A percentile compares a stretch with the other conserved stretches of the same genome.
These are phyloP conservation scores for Pelargonium exstipulatum DNA, from an alignment of 441 rosid genomes.

Conservation along the genomic window DNA sequence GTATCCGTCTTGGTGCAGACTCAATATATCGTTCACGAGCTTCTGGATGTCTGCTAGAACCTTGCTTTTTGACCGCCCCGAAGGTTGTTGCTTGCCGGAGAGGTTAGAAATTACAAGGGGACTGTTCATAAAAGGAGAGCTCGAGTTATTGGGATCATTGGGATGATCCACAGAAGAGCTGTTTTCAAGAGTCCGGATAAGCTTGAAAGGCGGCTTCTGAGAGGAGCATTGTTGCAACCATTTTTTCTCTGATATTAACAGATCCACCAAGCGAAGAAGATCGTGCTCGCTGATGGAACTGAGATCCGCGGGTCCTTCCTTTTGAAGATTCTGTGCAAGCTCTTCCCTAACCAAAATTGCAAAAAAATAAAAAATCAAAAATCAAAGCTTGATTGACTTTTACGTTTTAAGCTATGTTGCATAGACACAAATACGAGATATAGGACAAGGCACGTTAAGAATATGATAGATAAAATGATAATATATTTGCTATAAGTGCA, in stretches of 20 bases:
- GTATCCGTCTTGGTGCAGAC: too few species aligned
- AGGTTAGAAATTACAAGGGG: neutral
- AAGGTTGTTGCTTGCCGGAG: too few species aligned
- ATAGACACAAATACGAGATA: neutral
- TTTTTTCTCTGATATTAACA: slow-evolving; percentile 50
- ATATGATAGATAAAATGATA: too few species aligned
- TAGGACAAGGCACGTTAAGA: too few species aligned
- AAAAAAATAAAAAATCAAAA: neutral
- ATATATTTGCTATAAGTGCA: too few species aligned
- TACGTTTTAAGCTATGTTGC: neutral
- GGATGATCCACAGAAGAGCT: slow-evolving; percentile 23
- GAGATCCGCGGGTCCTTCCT: slow-evolving; percentile 52
- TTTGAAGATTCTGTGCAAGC: slow-evolving; percentile 49
- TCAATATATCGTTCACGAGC: too few species aligned
- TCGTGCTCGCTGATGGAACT: slow-evolving; percentile 36
- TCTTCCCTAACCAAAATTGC: slow-evolving; percentile 44
- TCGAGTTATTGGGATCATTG: slow-evolving; percentile 32
- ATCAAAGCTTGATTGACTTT: neutral
- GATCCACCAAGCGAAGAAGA: slow-evolving; percentile 44
- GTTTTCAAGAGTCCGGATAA: slow-evolving; percentile 21
- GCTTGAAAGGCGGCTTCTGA: slow-evolving; percentile 44
- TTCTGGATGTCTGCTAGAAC: too few species aligned
- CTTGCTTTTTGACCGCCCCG: too few species aligned
- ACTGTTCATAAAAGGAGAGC: slow-evolving; percentile 34
- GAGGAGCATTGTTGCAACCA: slow-evolving; percentile 54